Evolutionary conservation across 2,329 filamentous ascomycete species (phyloP).

Genomic region (Pestalotiopsis sp.): DNA sequence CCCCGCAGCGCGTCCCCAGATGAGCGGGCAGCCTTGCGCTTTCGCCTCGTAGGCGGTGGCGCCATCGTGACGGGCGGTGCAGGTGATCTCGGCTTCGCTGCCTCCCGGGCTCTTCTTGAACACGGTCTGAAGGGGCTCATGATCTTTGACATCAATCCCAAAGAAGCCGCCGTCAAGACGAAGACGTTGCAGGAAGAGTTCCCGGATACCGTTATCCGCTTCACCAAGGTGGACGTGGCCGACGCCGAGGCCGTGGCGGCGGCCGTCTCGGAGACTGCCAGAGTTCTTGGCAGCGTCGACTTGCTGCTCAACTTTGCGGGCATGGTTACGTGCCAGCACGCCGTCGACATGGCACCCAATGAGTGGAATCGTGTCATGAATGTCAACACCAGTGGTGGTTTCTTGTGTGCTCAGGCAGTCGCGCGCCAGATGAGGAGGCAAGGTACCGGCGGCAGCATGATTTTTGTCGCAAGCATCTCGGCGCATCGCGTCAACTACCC

Average conservation of each 20-base stretch:
- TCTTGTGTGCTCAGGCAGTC: constrained; percentile 69
- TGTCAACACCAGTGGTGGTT: constrained; percentile 73
- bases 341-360: constrained; percentile 58
- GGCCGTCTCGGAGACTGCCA: constrained; percentile 32
- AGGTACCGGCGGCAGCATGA: constrained; percentile 60
- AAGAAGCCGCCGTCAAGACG: constrained; percentile 38
- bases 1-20: constrained; percentile 21
- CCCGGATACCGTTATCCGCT: constrained; percentile 52
- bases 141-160: constrained; percentile 33
- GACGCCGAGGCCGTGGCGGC: constrained; percentile 48
- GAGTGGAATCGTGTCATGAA: constrained; percentile 69
- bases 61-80: constrained; percentile 34
- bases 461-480: constrained; percentile 70
- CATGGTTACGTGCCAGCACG: constrained; percentile 64
- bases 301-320: constrained; percentile 69
- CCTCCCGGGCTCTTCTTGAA: constrained; percentile 32
- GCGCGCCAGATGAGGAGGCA: constrained; percentile 54
- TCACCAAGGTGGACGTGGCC: constrained; percentile 62
- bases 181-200: constrained; percentile 54
- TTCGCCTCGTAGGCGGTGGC: constrained; percentile 31
- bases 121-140: constrained; percentile 33
- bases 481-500: constrained; percentile 72
- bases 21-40: constrained; percentile 28
- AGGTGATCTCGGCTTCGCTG: constrained; percentile 31
- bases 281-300: constrained; percentile 52